Evolutionary conservation across 352 stramenopile species (phyloP), one percentile per base, ranked within the genome.

Genomic region (Phytophthora palmivora): DNA sequence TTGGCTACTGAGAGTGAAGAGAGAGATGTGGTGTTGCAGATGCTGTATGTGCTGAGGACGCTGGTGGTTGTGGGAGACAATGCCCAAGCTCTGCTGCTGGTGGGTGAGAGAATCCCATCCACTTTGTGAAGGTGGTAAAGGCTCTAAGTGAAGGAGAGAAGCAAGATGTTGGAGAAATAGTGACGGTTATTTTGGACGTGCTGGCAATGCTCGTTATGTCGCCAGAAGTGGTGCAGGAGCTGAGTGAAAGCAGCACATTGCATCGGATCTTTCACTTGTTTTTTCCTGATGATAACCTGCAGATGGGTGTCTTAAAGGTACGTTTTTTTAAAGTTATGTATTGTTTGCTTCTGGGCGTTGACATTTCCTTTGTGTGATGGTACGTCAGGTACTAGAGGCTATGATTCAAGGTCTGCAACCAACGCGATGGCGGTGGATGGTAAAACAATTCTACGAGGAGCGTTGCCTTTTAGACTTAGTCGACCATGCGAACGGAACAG

Each of bases 51-150:
- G 19, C 54, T 88, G 10, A 51, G 43, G 18, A 44, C 39, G 32
- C 26, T 86, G 3, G 28, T 85, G 37, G 30, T 50, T 2, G 26
- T 19, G 24, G 52, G 56, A 42, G 49, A 68, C 32, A 44, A 55
- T 19, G 38, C 42, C 7, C 55, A 81, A 69, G 60, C 62, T 58
- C 47, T 67, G 46, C 16, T 85, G 4, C 38, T 88, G 7, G 76
- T 79, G 10, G 75, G 74, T 19, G 80, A 87, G 44, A 71, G 76
- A 21, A 67, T 88, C 0, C 78, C 78, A 6, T 87, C 76, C 4
- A 88, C 67, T 18, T 56, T 89, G 74, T 88, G 2, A 85, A 87
- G 47, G 47, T 82, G 15, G 49, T 82, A 18, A 84, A 88, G 51
- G 78, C 79, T 0, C 50, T 72, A 10, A 67, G 37, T 43, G 57